Evolutionary conservation across 768 basidiomycete genomes (phyloP), one percentile per base, ranked within the genome.

Genomic region (Lenzites betulinus): DNA sequence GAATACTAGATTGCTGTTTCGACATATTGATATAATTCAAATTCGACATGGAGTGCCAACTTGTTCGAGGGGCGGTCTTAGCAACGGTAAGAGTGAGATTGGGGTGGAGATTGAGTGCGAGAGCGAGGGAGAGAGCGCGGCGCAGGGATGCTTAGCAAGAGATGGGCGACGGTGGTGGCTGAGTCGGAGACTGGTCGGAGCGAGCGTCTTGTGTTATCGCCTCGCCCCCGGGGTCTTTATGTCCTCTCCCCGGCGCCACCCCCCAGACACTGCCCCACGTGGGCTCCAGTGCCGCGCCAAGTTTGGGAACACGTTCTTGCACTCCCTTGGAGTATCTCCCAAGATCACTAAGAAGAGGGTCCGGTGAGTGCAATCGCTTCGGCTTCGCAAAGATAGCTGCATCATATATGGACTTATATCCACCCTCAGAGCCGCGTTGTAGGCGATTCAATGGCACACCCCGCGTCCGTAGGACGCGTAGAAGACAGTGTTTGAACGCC

Each of bases 21-120:
- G 79, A 78, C 76, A 80, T 77, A 88, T 86, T 92, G 69, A 85
- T 84, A 78, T 85, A 85, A 58, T 79, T 82, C 70, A 79, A 77
- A 79, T 85, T 81, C 80, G 88, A 90, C 90, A 92, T 92, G 78
- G 70, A 77, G 75, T 89, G 88, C 92, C 91, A 91, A 92, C 85
- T 90, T 92, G 88, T 76, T 81, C 33, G 46, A 41, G 38, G 26
- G 25, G 25, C 26, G 53, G 25, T 56, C 43, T 61, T 22, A 46
- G 36, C 47, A 35, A n/a, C 44, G 3, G 36, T 22, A 25, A 36
- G 38, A 3, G 57, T 25, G n/a, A 25, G 62, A 42, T 33, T 50
- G 46, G 7, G 1, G 38, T 43, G n/a, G 39, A 25, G 42, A 55
- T 48, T 58, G 43, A 20, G 48, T 28, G 23, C 44, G 35, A 38